Conservation (phyloP, 129 eudicot genomes). For the Flaveria ramosissima region DNA sequence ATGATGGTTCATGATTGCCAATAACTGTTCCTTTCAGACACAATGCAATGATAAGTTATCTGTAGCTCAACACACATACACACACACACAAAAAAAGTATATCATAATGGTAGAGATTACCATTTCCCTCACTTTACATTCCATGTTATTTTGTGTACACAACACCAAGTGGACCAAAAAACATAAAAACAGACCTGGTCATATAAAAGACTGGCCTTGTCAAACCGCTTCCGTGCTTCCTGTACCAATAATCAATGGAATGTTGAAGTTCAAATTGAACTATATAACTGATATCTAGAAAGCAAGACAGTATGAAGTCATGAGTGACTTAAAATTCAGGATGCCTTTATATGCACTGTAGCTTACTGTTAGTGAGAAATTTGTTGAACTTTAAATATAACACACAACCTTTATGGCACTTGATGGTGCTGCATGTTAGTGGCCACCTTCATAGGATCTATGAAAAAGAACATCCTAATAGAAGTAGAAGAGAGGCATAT, state of each 20-base stretch:
- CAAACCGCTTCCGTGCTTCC: slow-evolving; percentile 99
- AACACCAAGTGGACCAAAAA: slow-evolving; percentile 19
- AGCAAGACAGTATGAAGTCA: slow-evolving; percentile 1
- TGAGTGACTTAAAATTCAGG: slow-evolving; percentile 4
- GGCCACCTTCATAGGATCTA: slow-evolving; percentile 2
- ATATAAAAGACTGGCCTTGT: slow-evolving; percentile 90
- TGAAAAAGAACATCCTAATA: background rate
- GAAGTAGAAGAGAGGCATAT: slow-evolving; percentile 13
- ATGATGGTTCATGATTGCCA: slow-evolving; percentile 8
- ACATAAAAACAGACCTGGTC: slow-evolving; percentile 67
- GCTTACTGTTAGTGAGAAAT: background rate
- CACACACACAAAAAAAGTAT: background rate
- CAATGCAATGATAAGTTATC: slow-evolving; percentile 8
- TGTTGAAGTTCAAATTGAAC: background rate
- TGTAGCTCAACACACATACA: too few species aligned
- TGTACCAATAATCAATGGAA: slow-evolving; percentile 35
- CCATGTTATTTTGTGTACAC: background rate
- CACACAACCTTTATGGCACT: slow-evolving; percentile 8
- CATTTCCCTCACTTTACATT: slow-evolving; percentile 7
- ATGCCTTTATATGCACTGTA: background rate
- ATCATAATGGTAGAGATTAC: background rate
- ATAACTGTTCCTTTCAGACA: slow-evolving; percentile 19
- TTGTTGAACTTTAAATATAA: background rate
- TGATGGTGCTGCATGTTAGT: slow-evolving; percentile 3
- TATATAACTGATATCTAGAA: background rate